Percentiles rank a stretch among this genome's conserved stretches.
These are phyloP conservation scores for Leucocoprinus sp. DNA, from an alignment of 768 basidiomycete genomes.

Conservation along the genomic window DNA sequence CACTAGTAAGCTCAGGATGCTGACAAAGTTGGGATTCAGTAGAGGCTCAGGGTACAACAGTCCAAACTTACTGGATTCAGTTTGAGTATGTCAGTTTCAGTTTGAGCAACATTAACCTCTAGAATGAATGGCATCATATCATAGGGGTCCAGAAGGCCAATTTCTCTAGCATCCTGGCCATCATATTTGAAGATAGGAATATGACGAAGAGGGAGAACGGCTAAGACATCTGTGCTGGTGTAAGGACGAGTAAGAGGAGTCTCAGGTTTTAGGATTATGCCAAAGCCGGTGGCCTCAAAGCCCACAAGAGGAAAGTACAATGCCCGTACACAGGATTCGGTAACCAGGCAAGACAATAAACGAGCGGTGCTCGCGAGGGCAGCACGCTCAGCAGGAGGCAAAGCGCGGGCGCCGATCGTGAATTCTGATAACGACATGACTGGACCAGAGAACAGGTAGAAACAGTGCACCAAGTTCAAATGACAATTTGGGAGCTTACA, in stretches of 20 bases:
- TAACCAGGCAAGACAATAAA: slow-evolving; percentile 49
- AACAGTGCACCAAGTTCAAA: neutral
- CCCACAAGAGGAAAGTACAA: slow-evolving; percentile 34
- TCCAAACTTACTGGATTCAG: neutral
- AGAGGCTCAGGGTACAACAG: neutral
- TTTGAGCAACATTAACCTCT: neutral
- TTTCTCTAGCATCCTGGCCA: slow-evolving; percentile 25
- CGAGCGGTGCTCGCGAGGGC: slow-evolving; percentile 41
- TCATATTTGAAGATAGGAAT: slow-evolving; percentile 38
- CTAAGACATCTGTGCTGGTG: slow-evolving; percentile 30
- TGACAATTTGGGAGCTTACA: neutral
- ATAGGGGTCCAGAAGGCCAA: slow-evolving; percentile 45
- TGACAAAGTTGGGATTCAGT: slow-evolving; percentile 15
- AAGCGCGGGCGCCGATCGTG: slow-evolving; percentile 2
- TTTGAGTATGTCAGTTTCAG: neutral
- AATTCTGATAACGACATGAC: slow-evolving; percentile 7
- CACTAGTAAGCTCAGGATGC: slow-evolving; percentile 21
- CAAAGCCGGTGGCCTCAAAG: slow-evolving; percentile 29
- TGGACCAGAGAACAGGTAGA: neutral
- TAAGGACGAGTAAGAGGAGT: slow-evolving; percentile 21
- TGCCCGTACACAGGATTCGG: slow-evolving; percentile 44
- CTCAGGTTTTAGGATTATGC: slow-evolving; percentile 28
- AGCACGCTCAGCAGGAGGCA: slow-evolving; percentile 31
- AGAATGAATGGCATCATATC: slow-evolving; percentile 40
- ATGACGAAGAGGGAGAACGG: slow-evolving; percentile 38